A percentile compares a stretch with the other conserved stretches of the same genome.
These are phyloP conservation scores for Hordeum pubiflorum DNA, from an alignment of 202 grass and related monocot species.

Conservation along the genomic window DNA sequence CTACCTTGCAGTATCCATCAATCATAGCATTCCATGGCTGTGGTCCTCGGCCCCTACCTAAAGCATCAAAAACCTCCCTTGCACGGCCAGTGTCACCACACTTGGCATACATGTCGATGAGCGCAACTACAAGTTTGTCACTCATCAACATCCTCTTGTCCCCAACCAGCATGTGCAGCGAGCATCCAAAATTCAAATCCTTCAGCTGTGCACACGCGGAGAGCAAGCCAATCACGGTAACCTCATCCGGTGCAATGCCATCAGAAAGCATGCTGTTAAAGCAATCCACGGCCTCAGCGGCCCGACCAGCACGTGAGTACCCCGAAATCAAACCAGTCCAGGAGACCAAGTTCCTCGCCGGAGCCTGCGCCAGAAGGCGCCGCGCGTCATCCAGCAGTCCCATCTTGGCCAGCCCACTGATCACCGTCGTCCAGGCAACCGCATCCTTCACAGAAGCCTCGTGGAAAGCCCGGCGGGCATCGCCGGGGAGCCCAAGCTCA, in stretches of 20 bases:
- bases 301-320: slow-evolving; percentile 29
- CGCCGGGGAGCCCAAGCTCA: slow-evolving; percentile 23
- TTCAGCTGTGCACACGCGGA: slow-evolving; percentile 43
- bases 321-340: slow-evolving; percentile 65
- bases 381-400: slow-evolving; percentile 31
- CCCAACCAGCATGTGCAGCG: slow-evolving; percentile 32
- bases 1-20: slow-evolving; percentile 53
- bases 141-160: slow-evolving; percentile 28
- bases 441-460: slow-evolving; percentile 32
- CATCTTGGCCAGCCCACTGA: slow-evolving; percentile 43
- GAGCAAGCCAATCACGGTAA: slow-evolving; percentile 31
- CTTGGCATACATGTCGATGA: slow-evolving; percentile 68
- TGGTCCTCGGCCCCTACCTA: slow-evolving; percentile 25
- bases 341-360: slow-evolving; percentile 43
- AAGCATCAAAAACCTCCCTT: slow-evolving; percentile 33
- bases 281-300: slow-evolving; percentile 34
- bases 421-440: slow-evolving; percentile 48
- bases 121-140: slow-evolving; percentile 41
- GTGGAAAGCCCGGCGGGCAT: slow-evolving; percentile 30
- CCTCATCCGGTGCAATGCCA: slow-evolving; percentile 33
- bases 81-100: slow-evolving; percentile 43
- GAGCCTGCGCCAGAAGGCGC: slow-evolving; percentile 27
- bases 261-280: slow-evolving; percentile 58
- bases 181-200: slow-evolving; percentile 49
- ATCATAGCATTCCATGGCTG: slow-evolving; percentile 84